Evolutionary conservation across 108 stramenopile genomes (phyloP), one percentile per base, ranked within the genome.

Genomic region (Epithemia pelagica): DNA sequence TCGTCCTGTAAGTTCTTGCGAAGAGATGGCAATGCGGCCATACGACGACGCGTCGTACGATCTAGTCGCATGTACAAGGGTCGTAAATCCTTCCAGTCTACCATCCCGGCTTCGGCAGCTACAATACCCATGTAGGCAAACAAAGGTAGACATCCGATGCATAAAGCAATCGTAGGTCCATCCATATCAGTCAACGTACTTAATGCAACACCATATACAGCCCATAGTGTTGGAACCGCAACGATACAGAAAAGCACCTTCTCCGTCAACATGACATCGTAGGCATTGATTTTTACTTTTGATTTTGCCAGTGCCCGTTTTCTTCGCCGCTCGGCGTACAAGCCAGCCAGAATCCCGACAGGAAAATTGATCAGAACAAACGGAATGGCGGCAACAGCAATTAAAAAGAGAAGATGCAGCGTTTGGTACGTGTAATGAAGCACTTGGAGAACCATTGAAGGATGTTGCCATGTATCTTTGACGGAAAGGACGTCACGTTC

Each of bases 201-300:
- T 10, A 96, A 68, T 7, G 90, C 37, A 22, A 95, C 29, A 1
- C 83, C 89, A 68, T 98, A 97, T 29, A 88, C 56, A 21, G 95
- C 20, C 97, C 97, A 98, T 52, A 98, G 79, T 10, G 80, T 59
- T 33, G 97, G 97, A 25, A 98, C 95, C 31, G 92, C 84, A n/a
- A 98, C 89, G 58, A 98, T 96, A 63, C 91, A 98, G 59, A 96
- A 83, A 37, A 95, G 65, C 55, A 98, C 86, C 69, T 97, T 94
- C 69, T 97, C 96, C 46, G 91, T 89, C 54, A 98, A 77, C 91
- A 98, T 84, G 2, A 98, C 97, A 71, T 98, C 97, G 61, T 78
- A 79, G 20, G 82, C 97, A 51, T 59, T 22, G 64, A 98, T 84
- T 73, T 98, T 98, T 32, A 98, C 97, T 63, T 95, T 96, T 32